Percentiles rank a stretch among this genome's conserved stretches.
Evolutionary conservation across 1,284 basidiomycete species (phyloP).

Genomic region (Naganishia sp.): DNA sequence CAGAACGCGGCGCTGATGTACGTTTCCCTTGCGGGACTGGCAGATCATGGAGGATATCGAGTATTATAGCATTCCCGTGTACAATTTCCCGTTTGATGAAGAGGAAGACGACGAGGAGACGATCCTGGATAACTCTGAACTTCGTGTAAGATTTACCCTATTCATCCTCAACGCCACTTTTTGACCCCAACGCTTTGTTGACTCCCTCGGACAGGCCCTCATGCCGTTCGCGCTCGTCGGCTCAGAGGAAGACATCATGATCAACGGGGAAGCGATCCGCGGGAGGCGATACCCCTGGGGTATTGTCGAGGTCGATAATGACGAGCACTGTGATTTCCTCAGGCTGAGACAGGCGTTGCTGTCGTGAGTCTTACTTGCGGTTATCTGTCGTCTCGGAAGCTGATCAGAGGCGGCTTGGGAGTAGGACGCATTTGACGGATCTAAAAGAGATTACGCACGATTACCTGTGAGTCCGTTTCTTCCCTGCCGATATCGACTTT

Average conservation of each 20-base stretch:
- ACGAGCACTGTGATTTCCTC: constrained; percentile 96
- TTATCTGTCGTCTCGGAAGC: background rate
- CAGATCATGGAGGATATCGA: constrained; percentile 99
- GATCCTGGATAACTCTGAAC: constrained; percentile 94
- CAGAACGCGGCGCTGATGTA: no score
- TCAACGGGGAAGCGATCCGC: constrained; percentile 86
- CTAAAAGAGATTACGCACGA: constrained; percentile 92
- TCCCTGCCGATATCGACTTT: background rate
- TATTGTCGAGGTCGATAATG: constrained; percentile 97
- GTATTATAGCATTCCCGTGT: constrained; percentile 96
- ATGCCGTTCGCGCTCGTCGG: constrained; percentile 98
- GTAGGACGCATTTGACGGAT: constrained; percentile 89
- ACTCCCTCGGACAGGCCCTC: constrained; percentile 61
- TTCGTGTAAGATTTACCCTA: constrained; percentile 63
- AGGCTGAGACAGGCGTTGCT: constrained; percentile 86
- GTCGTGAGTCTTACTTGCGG: constrained; percentile 61
- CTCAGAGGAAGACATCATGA: constrained; percentile 92
- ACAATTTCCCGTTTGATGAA: constrained; percentile 99
- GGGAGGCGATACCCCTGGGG: constrained; percentile 97
- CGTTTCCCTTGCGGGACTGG: constrained; percentile 22
- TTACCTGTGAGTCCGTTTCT: constrained; percentile 63
- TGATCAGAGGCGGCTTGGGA: background rate
- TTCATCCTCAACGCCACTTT: background rate
- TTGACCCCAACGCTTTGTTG: background rate
- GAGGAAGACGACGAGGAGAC: constrained; percentile 99